A percentile compares a stretch with the other conserved stretches of the same genome.
phyloP scores from a whole-genome alignment of 2,329 filamentous ascomycete genomes.

The Sporothrix dimorphospora region DNA sequence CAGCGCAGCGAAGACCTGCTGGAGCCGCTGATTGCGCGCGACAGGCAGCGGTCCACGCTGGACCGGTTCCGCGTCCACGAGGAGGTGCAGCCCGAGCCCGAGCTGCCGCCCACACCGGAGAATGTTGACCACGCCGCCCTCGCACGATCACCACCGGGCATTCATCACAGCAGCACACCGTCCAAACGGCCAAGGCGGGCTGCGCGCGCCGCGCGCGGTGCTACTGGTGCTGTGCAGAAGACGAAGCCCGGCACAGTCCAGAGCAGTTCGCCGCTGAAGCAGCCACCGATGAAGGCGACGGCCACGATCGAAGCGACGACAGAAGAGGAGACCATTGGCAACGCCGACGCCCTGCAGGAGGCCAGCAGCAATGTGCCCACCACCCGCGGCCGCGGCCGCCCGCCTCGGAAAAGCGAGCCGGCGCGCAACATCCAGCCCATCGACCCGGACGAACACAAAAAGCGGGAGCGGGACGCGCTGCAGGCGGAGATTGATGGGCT shows the following conservation, averaged over 20 bases:
- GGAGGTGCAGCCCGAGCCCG: conserved; percentile 56
- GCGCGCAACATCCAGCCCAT: conserved; percentile 48
- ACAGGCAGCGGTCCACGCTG: conserved; percentile 44
- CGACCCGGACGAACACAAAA: conserved; percentile 54
- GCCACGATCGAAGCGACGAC: not conserved
- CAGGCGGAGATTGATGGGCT: conserved; percentile 59
- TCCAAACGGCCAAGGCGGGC: conserved; percentile 52
- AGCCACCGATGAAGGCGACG: conserved; percentile 38
- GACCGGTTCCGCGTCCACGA: conserved; percentile 40
- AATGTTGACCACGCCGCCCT: conserved; percentile 55
- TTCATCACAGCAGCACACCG: conserved; percentile 57
- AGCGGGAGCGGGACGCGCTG: conserved; percentile 56
- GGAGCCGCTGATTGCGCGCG: conserved; percentile 47
- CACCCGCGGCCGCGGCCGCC: not conserved
- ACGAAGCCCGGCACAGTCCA: not conserved
- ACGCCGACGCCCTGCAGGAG: not conserved
- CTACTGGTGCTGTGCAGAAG: conserved; percentile 30
- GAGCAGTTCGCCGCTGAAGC: conserved; percentile 57
- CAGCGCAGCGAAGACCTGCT: conserved; percentile 49
- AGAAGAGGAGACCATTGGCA: not conserved
- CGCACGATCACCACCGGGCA: conserved; percentile 60
- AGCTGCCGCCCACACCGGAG: conserved; percentile 63
- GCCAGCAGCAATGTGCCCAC: not conserved
- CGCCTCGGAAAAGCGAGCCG: conserved; percentile 31
- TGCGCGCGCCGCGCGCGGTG: not conserved